Conservation (phyloP, 1,284 basidiomycete species). For the Rhodotorula sp. region DNA sequence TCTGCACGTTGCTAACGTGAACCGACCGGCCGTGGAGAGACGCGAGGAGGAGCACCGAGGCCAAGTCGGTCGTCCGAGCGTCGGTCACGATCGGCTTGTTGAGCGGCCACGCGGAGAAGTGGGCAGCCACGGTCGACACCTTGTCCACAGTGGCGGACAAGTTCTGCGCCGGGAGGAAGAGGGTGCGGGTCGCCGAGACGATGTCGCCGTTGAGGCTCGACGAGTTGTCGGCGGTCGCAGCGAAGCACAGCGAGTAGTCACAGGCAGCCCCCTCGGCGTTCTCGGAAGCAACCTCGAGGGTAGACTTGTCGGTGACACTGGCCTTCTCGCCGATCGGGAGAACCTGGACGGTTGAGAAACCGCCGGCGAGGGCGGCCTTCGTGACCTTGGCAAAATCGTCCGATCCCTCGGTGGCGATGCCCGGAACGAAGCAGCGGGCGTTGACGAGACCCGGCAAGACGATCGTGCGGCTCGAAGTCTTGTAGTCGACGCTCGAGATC, state of each 20-base stretch:
- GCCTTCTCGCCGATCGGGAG: slow-evolving; percentile 66
- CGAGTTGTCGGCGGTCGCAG: slow-evolving; percentile 70
- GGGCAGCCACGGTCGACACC: slow-evolving; percentile 50
- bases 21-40: slow-evolving; percentile 86
- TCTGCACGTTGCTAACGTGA: slow-evolving; percentile 91
- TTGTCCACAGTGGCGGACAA: slow-evolving; percentile 58
- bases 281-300: slow-evolving; percentile 71
- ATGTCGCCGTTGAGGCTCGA: slow-evolving; percentile 67
- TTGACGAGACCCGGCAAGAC: slow-evolving; percentile 92
- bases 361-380: slow-evolving; percentile 77
- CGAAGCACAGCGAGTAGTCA: slow-evolving; percentile 80
- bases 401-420: slow-evolving; percentile 58
- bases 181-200: slow-evolving; percentile 70
- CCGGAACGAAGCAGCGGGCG: slow-evolving; percentile 83
- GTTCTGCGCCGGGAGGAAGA: slow-evolving; percentile 78
- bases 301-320: slow-evolving; percentile 64
- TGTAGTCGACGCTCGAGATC: slow-evolving; percentile 87
- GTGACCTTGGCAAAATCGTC: slow-evolving; percentile 68
- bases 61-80: slow-evolving; percentile 86
- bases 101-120: slow-evolving; percentile 71
- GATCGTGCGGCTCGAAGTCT: slow-evolving; percentile 88
- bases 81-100: slow-evolving; percentile 94
- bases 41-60: slow-evolving; percentile 88
- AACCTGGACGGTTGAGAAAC: slow-evolving; percentile 80
- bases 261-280: slow-evolving; percentile 67